A percentile compares a stretch with the other conserved stretches of the same genome.
These are phyloP conservation scores for Cytospora leucostoma DNA, from an alignment of 2,329 filamentous ascomycete species.

Conservation along the genomic window DNA sequence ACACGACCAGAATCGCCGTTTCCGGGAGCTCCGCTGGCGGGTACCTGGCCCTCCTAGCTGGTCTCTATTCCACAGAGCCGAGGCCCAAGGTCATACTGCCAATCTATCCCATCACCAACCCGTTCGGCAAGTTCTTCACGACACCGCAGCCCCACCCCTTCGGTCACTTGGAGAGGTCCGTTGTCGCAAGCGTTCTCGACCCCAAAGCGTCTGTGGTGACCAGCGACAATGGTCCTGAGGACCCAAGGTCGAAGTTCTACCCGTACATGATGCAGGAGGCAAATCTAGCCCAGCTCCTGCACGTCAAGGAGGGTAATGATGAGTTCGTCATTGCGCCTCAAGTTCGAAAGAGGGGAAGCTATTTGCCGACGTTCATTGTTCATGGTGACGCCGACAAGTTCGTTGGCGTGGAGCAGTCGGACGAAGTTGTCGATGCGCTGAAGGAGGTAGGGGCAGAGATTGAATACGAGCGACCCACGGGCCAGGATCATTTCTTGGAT, in stretches of 20 bases:
- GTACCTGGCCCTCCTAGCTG: constrained; percentile 5
- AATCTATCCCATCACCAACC: constrained; percentile 14
- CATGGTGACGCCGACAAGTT: constrained; percentile 10
- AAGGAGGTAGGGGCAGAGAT: background rate
- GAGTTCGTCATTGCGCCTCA: constrained; percentile 11
- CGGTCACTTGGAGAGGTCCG: background rate
- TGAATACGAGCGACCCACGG: constrained; percentile 2
- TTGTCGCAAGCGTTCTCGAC: background rate
- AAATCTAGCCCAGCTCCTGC: constrained; percentile 7
- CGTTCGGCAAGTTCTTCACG: constrained; percentile 11
- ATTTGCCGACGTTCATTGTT: constrained; percentile 4
- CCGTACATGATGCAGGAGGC: constrained; percentile 15
- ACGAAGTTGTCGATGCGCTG: constrained; percentile 5
- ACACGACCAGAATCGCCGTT: constrained; percentile 8
- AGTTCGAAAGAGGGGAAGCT: background rate
- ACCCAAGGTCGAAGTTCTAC: background rate
- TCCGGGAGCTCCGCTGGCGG: constrained; percentile 5
- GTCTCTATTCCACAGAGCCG: constrained; percentile 7
- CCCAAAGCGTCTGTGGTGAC: constrained; percentile 1
- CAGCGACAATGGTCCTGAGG: background rate
- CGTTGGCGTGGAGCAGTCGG: constrained; percentile 10
- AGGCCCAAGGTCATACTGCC: constrained; percentile 4
- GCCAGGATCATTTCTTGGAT: constrained; percentile 11
- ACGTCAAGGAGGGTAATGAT: background rate
- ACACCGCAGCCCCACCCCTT: constrained; percentile 9